Conservation (phyloP, 495 filamentous ascomycete genomes). For the Glonium stellatum region DNA sequence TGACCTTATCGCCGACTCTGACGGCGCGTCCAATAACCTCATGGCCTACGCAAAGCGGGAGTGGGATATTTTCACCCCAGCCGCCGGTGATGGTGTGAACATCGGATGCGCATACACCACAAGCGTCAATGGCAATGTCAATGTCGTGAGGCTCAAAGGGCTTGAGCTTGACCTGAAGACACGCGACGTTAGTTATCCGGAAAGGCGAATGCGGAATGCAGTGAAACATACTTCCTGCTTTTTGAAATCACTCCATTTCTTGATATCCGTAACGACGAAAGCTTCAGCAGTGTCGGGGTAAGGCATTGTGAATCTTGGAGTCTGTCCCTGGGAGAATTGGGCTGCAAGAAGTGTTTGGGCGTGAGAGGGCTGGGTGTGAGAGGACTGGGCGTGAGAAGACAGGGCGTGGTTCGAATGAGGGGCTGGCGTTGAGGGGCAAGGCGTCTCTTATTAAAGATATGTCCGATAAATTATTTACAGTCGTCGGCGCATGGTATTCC, state of each 20-base stretch:
- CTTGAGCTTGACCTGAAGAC: constrained; percentile 63
- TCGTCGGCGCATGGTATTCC: constrained; percentile 13
- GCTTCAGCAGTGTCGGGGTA: constrained; percentile 74
- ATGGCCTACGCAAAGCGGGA: constrained; percentile 68
- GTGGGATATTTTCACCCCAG: constrained; percentile 60
- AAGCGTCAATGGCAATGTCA: constrained; percentile 65
- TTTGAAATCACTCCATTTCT: constrained; percentile 55
- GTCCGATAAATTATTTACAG: neutral
- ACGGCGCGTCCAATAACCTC: constrained; percentile 68
- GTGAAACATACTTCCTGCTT: constrained; percentile 51
- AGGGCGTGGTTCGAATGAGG: constrained; percentile 5
- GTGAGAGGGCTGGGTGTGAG: neutral
- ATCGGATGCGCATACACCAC: constrained; percentile 74
- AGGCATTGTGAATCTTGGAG: constrained; percentile 47
- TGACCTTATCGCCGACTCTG: constrained; percentile 62
- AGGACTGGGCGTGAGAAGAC: neutral
- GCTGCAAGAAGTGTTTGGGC: neutral
- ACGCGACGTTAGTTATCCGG: neutral
- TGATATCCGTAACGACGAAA: constrained; percentile 58
- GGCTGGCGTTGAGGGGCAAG: constrained; percentile 20
- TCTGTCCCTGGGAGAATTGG: neutral
- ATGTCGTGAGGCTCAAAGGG: constrained; percentile 68
- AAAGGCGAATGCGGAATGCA: neutral
- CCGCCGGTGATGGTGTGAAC: constrained; percentile 72
- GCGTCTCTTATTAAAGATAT: constrained; percentile 1